Percentiles rank a stretch among this genome's conserved stretches.
phyloP scores from a whole-genome alignment of 2,329 filamentous ascomycete species.

The Exserohilum turcica region DNA sequence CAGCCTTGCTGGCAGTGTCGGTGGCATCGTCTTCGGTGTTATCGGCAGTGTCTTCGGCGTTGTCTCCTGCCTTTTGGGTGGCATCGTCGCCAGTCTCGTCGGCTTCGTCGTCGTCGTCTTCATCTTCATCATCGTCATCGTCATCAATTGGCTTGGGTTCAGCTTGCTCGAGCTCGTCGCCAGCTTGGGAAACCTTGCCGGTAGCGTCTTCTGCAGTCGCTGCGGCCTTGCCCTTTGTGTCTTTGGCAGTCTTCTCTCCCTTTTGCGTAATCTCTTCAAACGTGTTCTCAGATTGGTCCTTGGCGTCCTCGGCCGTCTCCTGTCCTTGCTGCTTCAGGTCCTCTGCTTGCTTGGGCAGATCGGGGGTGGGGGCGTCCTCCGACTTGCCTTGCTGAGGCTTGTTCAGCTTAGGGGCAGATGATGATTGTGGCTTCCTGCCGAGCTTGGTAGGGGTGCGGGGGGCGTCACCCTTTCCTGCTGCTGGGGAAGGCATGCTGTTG shows the following conservation, averaged over 20 bases:
- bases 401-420: slow-evolving; percentile 51
- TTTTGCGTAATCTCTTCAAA: slow-evolving; percentile 42
- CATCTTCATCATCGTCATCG: slow-evolving; percentile 35
- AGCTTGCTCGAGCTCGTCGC: slow-evolving; percentile 52
- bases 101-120: slow-evolving; percentile 28
- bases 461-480: slow-evolving; percentile 55
- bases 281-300: slow-evolving; percentile 49
- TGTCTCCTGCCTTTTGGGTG: slow-evolving; percentile 53
- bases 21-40: slow-evolving; percentile 50
- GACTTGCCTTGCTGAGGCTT: slow-evolving; percentile 38
- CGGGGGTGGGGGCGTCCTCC: slow-evolving; percentile 45
- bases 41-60: slow-evolving; percentile 50
- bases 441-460: slow-evolving; percentile 60
- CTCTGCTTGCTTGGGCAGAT: slow-evolving; percentile 42
- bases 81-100: slow-evolving; percentile 45
- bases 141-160: slow-evolving; percentile 55
- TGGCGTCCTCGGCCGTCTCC: slow-evolving; percentile 42
- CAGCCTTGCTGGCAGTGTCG: slow-evolving; percentile 42
- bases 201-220: slow-evolving; percentile 46
- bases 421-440: slow-evolving; percentile 50
- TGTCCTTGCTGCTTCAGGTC: slow-evolving; percentile 48
- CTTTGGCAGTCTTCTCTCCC: slow-evolving; percentile 40
- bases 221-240: slow-evolving; percentile 45
- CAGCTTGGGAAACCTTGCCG: slow-evolving; percentile 56
- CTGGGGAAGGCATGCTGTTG: slow-evolving; percentile 57